These are phyloP conservation scores for Curvularia spicifera DNA, from an alignment of 2,329 filamentous ascomycete genomes.

Conservation along the genomic window DNA sequence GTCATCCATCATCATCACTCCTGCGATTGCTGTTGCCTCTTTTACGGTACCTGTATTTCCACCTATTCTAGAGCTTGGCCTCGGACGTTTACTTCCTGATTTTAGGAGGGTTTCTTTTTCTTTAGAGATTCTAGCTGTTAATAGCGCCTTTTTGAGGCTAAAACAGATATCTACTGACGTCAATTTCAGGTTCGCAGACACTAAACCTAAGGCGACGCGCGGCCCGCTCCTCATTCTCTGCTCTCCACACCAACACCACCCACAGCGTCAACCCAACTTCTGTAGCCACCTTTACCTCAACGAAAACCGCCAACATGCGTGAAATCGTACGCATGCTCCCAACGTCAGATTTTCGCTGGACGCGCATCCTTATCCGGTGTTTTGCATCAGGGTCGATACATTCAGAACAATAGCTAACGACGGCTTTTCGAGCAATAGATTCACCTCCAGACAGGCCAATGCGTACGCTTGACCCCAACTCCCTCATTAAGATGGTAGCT, in stretches of 20 bases:
- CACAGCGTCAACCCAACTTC: slow-evolving; percentile 37
- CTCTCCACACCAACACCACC: slow-evolving; percentile 43
- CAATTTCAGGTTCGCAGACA: too few species aligned
- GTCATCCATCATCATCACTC: too few species aligned
- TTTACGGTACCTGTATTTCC: too few species aligned
- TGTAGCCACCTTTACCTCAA: slow-evolving; percentile 28
- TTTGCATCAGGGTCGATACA: slow-evolving; percentile 45
- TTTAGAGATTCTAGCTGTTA: too few species aligned
- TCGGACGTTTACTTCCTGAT: too few species aligned
- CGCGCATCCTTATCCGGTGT: slow-evolving; percentile 53
- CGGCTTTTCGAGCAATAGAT: slow-evolving; percentile 68
- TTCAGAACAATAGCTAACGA: slow-evolving; percentile 61
- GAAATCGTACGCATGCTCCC: slow-evolving; percentile 66
- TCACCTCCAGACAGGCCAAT: slow-evolving; percentile 99
- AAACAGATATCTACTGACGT: too few species aligned
- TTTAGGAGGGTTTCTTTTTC: too few species aligned
- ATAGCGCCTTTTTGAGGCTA: too few species aligned
- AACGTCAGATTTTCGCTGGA: slow-evolving; percentile 43
- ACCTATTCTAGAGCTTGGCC: too few species aligned
- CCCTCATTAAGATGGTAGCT: slow-evolving; percentile 19
- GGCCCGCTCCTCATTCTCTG: neutral
- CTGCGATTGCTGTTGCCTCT: too few species aligned
- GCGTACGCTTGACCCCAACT: slow-evolving; percentile 66
- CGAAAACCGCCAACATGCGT: slow-evolving; percentile 62
- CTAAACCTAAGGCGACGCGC: too few species aligned